Percentiles rank a stretch among this genome's conserved stretches.
Conservation (phyloP, 805 yeast species). For the Candida silvatica region DNA sequence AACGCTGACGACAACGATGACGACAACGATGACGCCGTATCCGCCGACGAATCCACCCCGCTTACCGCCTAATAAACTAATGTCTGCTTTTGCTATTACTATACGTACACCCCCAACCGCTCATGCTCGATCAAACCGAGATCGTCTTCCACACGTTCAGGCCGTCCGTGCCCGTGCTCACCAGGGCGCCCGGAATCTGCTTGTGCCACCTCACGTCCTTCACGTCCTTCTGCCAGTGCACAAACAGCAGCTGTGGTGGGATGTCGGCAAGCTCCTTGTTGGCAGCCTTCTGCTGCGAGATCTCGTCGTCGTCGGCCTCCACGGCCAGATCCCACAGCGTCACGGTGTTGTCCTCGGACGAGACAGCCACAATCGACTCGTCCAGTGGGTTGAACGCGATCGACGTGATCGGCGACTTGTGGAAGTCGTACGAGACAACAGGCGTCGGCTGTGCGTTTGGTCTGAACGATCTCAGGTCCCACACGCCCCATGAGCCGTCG, state of each 20-base stretch:
- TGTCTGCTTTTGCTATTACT: too few species aligned
- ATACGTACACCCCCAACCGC: background rate
- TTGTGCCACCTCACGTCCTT: constrained; percentile 98
- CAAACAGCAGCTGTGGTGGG: constrained; percentile 92
- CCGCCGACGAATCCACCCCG: constrained; percentile 8
- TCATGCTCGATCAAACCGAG: constrained; percentile 53
- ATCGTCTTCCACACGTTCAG: constrained; percentile 94
- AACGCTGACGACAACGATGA: constrained; percentile 16
- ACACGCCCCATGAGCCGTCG: constrained; percentile 94
- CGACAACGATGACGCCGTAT: background rate
- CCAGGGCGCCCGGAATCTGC: constrained; percentile 93
- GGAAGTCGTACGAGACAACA: constrained; percentile 93
- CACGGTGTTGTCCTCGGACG: constrained; percentile 94
- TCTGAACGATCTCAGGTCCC: constrained; percentile 89
- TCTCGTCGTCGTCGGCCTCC: constrained; percentile 97
- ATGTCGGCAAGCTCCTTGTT: constrained; percentile 76
- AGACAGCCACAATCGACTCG: constrained; percentile 92
- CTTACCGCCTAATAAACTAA: constrained; percentile 2
- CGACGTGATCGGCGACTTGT: constrained; percentile 86
- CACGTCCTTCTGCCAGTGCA: constrained; percentile 97
- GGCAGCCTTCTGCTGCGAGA: constrained; percentile 74
- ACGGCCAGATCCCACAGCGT: constrained; percentile 98
- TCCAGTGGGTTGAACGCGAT: constrained; percentile 92
- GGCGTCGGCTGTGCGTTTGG: constrained; percentile 57
- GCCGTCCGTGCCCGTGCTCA: constrained; percentile 94